Percentiles rank a stretch among this genome's conserved stretches.
Conservation (phyloP, 176 grass and related monocot genomes). For the Leersia perrieri region DNA sequence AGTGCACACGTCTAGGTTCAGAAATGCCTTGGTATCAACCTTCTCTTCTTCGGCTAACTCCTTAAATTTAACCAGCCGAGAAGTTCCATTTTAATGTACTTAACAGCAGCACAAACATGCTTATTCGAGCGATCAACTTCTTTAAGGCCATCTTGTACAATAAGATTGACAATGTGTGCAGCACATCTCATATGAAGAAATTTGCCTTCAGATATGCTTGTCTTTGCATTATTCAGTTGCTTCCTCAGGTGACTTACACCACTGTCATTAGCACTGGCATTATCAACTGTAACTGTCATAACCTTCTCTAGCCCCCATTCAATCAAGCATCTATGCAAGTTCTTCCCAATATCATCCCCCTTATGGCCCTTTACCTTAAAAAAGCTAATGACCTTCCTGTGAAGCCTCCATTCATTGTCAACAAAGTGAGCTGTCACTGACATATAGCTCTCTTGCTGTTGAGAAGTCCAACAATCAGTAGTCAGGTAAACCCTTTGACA, state of each 20-base stretch:
- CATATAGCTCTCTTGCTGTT: neutral
- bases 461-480: neutral
- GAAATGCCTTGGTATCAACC: neutral
- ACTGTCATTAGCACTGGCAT: neutral
- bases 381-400: neutral
- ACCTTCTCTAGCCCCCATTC: neutral
- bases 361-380: neutral
- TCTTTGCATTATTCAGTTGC: neutral
- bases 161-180: neutral
- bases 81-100: neutral
- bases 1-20: neutral
- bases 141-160: neutral
- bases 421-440: neutral
- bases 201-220: neutral
- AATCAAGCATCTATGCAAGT: neutral
- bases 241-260: neutral
- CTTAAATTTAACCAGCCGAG: neutral
- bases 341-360: neutral
- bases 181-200: neutral
- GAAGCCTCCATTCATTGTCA: neutral
- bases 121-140: neutral
- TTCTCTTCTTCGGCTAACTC: neutral
- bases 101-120: neutral
- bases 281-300: neutral
- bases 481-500: neutral